Conservation (phyloP, 1,284 basidiomycete species). For the Trichosporon sp. region DNA sequence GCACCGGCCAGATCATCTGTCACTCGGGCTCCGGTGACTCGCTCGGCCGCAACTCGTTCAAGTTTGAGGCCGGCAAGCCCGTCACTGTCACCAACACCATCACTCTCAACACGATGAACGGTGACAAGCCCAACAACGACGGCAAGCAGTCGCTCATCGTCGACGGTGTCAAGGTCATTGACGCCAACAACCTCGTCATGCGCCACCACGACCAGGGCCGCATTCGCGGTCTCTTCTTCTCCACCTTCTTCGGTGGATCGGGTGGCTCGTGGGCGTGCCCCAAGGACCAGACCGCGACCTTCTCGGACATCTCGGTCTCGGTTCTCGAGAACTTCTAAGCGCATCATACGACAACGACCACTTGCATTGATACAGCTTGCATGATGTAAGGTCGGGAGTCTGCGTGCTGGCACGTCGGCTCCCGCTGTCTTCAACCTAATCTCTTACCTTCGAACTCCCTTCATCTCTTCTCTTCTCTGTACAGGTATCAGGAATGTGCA, state of each 20-base stretch:
- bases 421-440: not conserved
- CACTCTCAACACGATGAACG: slow-evolving; percentile 25
- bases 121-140: slow-evolving; percentile 17
- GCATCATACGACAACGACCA: not conserved
- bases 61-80: slow-evolving; percentile 20
- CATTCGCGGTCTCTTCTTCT: slow-evolving; percentile 23
- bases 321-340: slow-evolving; percentile 22
- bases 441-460: not conserved
- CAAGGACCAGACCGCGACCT: slow-evolving; percentile 22
- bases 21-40: slow-evolving; percentile 22
- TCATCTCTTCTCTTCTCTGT: not conserved
- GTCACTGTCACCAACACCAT: slow-evolving; percentile 23
- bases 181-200: slow-evolving; percentile 20
- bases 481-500: slow-evolving; percentile 16
- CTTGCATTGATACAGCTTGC: slow-evolving; percentile 5
- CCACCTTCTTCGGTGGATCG: slow-evolving; percentile 24
- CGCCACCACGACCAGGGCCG: slow-evolving; percentile 26
- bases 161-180: slow-evolving; percentile 21
- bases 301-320: slow-evolving; percentile 17
- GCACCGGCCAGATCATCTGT: slow-evolving; percentile 18
- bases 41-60: slow-evolving; percentile 25
- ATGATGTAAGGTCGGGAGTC: not conserved
- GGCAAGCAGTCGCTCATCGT: slow-evolving; percentile 22
- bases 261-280: slow-evolving; percentile 16
- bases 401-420: not conserved